Conservation (phyloP, 1,139 yeast genomes). For the Magnusiomyces clavatus region DNA sequence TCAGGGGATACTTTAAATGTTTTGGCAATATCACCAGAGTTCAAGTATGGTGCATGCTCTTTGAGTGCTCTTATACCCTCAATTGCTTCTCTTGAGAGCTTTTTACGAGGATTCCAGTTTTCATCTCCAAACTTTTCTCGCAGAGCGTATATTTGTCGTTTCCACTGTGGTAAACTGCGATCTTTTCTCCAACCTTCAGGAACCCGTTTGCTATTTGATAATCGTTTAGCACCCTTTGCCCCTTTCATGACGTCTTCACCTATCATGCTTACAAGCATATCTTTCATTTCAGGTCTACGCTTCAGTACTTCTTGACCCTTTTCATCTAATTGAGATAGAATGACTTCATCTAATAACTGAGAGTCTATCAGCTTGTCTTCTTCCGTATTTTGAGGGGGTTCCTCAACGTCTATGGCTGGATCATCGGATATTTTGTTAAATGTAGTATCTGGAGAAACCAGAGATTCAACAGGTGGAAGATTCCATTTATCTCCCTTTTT, state of each 20-base stretch:
- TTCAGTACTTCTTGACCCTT: slow-evolving; percentile 9
- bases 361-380: neutral
- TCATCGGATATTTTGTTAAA: neutral
- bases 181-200: slow-evolving; percentile 40
- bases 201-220: slow-evolving; percentile 19
- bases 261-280: slow-evolving; percentile 1
- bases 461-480: slow-evolving; percentile 1
- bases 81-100: slow-evolving; percentile 63
- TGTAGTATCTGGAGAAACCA: neutral
- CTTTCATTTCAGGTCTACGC: slow-evolving; percentile 11
- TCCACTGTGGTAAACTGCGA: slow-evolving; percentile 49
- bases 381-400: neutral
- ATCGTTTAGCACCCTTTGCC: too few relatives aligned
- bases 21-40: slow-evolving; percentile 52
- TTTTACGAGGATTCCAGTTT: slow-evolving; percentile 64
- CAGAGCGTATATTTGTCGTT: slow-evolving; percentile 55
- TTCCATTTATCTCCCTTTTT: neutral
- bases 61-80: slow-evolving; percentile 54
- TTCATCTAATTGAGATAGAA: slow-evolving; percentile 6
- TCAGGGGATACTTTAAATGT: slow-evolving; percentile 73
- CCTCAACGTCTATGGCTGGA: neutral
- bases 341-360: too few relatives aligned
- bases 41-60: slow-evolving; percentile 47
- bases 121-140: slow-evolving; percentile 49
- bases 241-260: neutral